Base-by-base conservation (phyloP, 2,329 filamentous ascomycete genomes). In the Ceratocystis harringtonii region DNA sequence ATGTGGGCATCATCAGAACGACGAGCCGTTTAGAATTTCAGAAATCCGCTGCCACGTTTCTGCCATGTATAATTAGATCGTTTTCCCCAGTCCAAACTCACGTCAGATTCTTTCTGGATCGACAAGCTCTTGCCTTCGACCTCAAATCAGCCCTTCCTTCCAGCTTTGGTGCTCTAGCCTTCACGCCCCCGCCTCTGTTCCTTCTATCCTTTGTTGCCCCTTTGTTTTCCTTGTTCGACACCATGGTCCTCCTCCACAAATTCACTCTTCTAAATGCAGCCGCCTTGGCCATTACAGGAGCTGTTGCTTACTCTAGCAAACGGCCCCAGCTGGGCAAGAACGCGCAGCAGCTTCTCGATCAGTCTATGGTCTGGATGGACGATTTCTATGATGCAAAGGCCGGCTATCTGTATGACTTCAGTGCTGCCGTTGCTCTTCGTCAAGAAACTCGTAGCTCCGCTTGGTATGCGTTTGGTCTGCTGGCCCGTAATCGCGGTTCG, bases 391-490 rank as follows among this genome's bases (percentile, higher is more conserved):
- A 85, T 68, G 64, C 73, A 1, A 72, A 72, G 1, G 77, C 77
- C 5, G 79, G 79, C 0, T 84, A 84, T 66, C 71, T 84, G 17
- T 82, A 81, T 70, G 76, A 79, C 57, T 76, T 80, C 48, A 73
- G 76, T 66, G 73, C 75, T 10, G 67, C 72, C 2, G 71, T 75
- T 7, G 79, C 81, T 0, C 73, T 83, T 5, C 75, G 78, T 1
- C 81, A 85, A 67, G 81, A 84, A 57, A 85, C 81, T 0, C 76
- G 82, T 64, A 79, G 77, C 55, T 82, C 81, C 0, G 76, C 77
- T 0, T 85, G 83, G 82, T 85, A 85, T 71, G 81, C 81, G 0
- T 75, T 81, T 3, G 83, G 83, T 0, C 74, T 86, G 2, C 72
- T 85, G 25, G 80, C 81, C 15, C 76, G 83, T 1, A 82, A 85